Evolutionary conservation across 208 protist genomes (phyloP), one percentile per base, ranked within the genome.

Genomic region (Trypanosoma scelopori): DNA sequence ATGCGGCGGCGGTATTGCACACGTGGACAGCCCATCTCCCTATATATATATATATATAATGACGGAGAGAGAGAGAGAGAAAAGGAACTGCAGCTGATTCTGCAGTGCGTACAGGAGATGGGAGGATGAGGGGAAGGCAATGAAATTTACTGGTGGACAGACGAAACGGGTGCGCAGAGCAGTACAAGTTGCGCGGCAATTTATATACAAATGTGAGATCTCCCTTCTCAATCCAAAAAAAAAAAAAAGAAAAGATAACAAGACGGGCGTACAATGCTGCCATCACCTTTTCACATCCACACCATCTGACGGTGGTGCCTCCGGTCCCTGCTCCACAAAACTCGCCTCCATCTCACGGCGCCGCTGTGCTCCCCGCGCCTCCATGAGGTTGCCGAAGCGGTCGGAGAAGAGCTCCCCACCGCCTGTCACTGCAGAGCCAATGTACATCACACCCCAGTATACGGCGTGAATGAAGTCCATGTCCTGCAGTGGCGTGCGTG

Each of bases 1-100:
- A 84, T 89, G 69, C 81, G 79, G 69, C 84, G 81, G 63, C 84
- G 83, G 80, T 93, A 93, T 27, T 76, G 77, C 39, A 91, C 82
- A 74, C 82, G 84, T 52, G 79, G 82, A 72, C 80, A 93, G 47
- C 74, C 48, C 83, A 89, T 90, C 41, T 63, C 63, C 35, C 32
- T 37, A 37, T 37, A 37, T 37, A 37, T 67, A 25, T 56, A 7
- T 52, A 39, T 18, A 52, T 18, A 37, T 37, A 9, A 37, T 37
- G 3, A 37, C 32, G 3, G 32, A 11, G 9, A 37, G 32, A 9
- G 32, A 37, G 32, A 37, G 32, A 37, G 32, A 9, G 9, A 3
- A 37, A 9, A 37, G 32, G 32, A 37, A 3, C 32, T 37, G 3
- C 32, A 37, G 32, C 9, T 9, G 9, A 3, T 37, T 37, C 9